phyloP scores from a whole-genome alignment of 306 rosid species.

The Lathyrus aphaca region DNA sequence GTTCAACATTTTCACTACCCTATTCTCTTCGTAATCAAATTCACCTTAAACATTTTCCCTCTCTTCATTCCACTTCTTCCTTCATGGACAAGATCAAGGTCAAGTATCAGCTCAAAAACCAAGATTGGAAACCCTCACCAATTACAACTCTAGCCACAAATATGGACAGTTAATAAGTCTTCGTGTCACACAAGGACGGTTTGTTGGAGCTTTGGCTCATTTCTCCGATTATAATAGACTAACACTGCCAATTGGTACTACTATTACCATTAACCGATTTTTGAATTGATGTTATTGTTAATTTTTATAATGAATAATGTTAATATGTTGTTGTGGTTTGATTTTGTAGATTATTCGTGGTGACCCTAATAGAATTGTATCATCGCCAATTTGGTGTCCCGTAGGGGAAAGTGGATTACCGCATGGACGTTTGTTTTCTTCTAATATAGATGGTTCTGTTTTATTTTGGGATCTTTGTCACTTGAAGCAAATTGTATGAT shows the following conservation, averaged over 20 bases:
- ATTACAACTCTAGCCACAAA: slow-evolving; percentile 82
- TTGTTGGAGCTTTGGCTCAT: slow-evolving; percentile 94
- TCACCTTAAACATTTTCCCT: background rate
- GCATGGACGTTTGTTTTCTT: slow-evolving; percentile 77
- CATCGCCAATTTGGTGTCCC: slow-evolving; percentile 83
- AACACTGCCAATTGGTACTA: slow-evolving; percentile 83
- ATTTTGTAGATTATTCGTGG: slow-evolving; percentile 72
- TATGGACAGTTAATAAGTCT: slow-evolving; percentile 72
- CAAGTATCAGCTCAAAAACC: slow-evolving; percentile 34
- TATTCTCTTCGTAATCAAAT: background rate
- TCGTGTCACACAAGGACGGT: slow-evolving; percentile 88
- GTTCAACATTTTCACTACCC: background rate
- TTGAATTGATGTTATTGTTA: background rate
- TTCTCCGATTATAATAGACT: slow-evolving; percentile 86
- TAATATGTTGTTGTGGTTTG: background rate
- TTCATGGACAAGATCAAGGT: slow-evolving; percentile 7
- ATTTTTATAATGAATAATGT: background rate
- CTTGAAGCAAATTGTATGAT: slow-evolving; percentile 72
- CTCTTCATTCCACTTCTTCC: background rate
- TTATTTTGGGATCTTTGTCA: slow-evolving; percentile 84
- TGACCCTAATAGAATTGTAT: slow-evolving; percentile 60
- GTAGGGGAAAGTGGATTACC: slow-evolving; percentile 53
- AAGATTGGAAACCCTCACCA: slow-evolving; percentile 85
- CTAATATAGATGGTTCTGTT: slow-evolving; percentile 78
- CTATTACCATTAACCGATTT: background rate